Evolutionary conservation across 2,329 filamentous ascomycete genomes (phyloP).

Genomic region (Calonectria henricotiae): DNA sequence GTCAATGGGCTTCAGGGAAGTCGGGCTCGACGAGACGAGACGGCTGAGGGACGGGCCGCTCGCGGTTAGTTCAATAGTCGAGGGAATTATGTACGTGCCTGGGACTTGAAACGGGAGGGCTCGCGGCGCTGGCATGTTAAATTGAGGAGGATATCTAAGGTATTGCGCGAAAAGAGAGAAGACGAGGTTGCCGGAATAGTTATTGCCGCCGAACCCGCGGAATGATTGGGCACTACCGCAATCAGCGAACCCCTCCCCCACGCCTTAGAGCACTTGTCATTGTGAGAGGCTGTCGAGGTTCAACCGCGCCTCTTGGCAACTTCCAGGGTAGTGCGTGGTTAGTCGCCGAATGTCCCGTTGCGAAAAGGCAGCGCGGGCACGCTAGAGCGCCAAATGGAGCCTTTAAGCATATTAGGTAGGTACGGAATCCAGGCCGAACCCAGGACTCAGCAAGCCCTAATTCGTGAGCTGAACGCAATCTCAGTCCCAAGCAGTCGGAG

Average conservation of each 20-base stretch:
- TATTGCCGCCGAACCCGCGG: constrained; percentile 25
- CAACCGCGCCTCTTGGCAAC: constrained; percentile 24
- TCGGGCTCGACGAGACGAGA: constrained; percentile 31
- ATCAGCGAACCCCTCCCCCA: constrained; percentile 30
- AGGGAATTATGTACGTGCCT: constrained; percentile 25
- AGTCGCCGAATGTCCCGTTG: constrained; percentile 39
- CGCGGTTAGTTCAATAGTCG: constrained; percentile 41
- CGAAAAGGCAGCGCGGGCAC: constrained; percentile 37
- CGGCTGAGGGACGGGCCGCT: constrained; percentile 52
- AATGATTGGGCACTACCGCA: constrained; percentile 22
- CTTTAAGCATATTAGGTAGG: constrained; percentile 36
- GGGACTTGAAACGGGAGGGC: constrained; percentile 20
- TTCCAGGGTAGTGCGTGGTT: constrained; percentile 1
- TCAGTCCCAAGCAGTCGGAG: constrained; percentile 50
- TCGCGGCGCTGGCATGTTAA: constrained; percentile 21
- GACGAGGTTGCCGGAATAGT: constrained; percentile 32
- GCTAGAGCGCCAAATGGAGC: constrained; percentile 32
- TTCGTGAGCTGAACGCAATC: constrained; percentile 48
- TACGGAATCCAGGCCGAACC: constrained; percentile 43
- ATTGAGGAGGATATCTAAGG: neutral
- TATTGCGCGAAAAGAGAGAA: constrained; percentile 29
- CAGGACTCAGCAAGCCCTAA: constrained; percentile 38
- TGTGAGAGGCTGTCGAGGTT: constrained; percentile 17
- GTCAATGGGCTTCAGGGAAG: neutral
- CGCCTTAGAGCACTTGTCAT: constrained; percentile 1